Conservation (phyloP, 306 rosid genomes). For the Cajanus cajan region DNA sequence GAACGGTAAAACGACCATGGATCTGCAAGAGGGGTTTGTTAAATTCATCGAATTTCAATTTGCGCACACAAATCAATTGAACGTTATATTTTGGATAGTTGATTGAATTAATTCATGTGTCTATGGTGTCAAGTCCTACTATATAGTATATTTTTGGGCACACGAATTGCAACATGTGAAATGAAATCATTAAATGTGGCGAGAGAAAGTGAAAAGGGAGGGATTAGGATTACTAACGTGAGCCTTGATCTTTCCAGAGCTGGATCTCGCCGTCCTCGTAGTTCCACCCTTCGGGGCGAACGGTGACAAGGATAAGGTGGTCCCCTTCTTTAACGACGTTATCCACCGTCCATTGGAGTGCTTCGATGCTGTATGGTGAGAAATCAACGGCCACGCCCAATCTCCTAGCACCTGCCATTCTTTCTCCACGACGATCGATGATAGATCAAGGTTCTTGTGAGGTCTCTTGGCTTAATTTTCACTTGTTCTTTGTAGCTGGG, state of each 20-base stretch:
- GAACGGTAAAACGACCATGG: background rate
- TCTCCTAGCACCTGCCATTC: slow-evolving; percentile 46
- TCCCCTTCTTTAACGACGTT: slow-evolving; percentile 72
- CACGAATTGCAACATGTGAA: background rate
- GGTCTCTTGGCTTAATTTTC: no score
- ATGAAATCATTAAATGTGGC: no score
- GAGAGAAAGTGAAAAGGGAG: background rate
- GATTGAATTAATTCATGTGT: no score
- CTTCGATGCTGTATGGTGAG: slow-evolving; percentile 70
- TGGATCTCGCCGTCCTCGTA: slow-evolving; percentile 82
- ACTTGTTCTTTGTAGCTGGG: no score
- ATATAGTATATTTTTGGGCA: background rate
- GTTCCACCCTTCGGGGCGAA: slow-evolving; percentile 40
- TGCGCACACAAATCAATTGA: no score
- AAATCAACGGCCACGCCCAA: slow-evolving; percentile 89
- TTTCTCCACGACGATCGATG: background rate
- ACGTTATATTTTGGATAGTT: no score
- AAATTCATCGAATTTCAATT: no score
- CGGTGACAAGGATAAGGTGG: slow-evolving; percentile 54
- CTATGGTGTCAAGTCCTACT: no score
- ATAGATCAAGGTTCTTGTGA: no score
- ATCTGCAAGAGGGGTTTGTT: background rate
- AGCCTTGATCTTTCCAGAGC: slow-evolving; percentile 77
- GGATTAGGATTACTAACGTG: slow-evolving; percentile 49
- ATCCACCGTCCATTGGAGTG: slow-evolving; percentile 78